Base-by-base conservation (phyloP, 192 early-diverging fungal genomes). In the Pecoramyces ruminantium region DNA sequence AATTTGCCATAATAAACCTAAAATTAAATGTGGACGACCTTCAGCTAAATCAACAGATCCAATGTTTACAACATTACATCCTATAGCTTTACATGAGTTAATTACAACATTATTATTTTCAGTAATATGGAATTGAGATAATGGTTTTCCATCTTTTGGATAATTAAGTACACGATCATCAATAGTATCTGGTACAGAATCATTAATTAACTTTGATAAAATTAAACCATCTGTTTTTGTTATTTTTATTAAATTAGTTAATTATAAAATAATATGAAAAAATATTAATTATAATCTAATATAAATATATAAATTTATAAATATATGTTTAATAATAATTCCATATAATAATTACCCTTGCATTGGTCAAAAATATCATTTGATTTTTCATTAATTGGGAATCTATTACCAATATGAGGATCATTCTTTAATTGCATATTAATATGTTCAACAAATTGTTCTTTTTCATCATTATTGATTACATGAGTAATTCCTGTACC, bases 91-190 rank as follows among this genome's bases (percentile, higher is more conserved):
- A 82, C 97, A 96, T 77, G 94, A 95, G 90, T 98, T 98, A 87
- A 99, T 95, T 18, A 95, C 97, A n/a, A 99, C 92, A 84, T 98
- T 98, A 91, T 98, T 96, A 87, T 99, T 99, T 88, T 99, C 98
- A 13, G 94, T 96, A 88, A 98, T 96, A 85, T 98, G 93, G 92
- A 97, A 99, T 78, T 93, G 89, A 82, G 93, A 94, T 78, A 97
- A 90, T 85, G 95, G 95, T 83, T 94, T 96, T 79, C 90, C 90
- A 80, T 51, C 84, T 14, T 29, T 79, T 29, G 30, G 28, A 28
- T 42, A 29, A 86, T 98, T 98, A 78, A 99, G 87, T 34, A 98
- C 98, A 85, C 98, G 96, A 86, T 99, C 98, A 86, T 99, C 98
- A 83, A 99, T 99, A 13, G 98, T 99, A 83, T 95, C 94, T 25